Conservation (phyloP, 495 filamentous ascomycete genomes). For the Aspergillus carlsbadensis region DNA sequence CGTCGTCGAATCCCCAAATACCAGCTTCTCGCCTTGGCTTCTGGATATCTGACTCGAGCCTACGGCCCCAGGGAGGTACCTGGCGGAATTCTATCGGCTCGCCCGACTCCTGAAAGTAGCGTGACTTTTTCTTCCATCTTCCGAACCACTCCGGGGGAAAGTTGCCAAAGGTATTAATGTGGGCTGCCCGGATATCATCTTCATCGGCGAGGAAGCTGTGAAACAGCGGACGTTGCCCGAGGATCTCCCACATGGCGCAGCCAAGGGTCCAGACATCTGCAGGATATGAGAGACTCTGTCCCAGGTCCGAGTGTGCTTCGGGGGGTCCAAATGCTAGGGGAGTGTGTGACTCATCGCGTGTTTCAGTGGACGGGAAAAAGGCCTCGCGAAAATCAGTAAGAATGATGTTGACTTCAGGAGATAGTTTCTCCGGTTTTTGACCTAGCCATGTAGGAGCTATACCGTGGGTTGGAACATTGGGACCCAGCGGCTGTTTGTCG, state of each 20-base stretch:
- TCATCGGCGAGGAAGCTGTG: slow-evolving; percentile 16
- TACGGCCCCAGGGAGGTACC: too few relatives aligned
- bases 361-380: slow-evolving; percentile 18
- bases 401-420: too few relatives aligned
- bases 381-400: slow-evolving; percentile 30
- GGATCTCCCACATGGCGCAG: slow-evolving; percentile 31
- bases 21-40: too few relatives aligned
- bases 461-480: slow-evolving; percentile 5
- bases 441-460: slow-evolving; percentile 13
- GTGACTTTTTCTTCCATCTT: too few relatives aligned
- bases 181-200: slow-evolving; percentile 27
- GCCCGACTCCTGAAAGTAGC: too few relatives aligned
- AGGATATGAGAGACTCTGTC: too few relatives aligned
- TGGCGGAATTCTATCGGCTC: too few relatives aligned
- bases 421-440: too few relatives aligned
- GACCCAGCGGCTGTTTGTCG: slow-evolving; percentile 15
- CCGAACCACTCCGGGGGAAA: neutral
- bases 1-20: too few relatives aligned
- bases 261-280: slow-evolving; percentile 35
- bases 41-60: too few relatives aligned
- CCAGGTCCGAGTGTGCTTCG: slow-evolving; percentile 20
- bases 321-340: slow-evolving; percentile 25
- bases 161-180: slow-evolving; percentile 17
- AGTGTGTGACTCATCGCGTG: slow-evolving; percentile 20
- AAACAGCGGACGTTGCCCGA: slow-evolving; percentile 30